Base-by-base conservation (phyloP, 2,329 filamentous ascomycete species). In the Penicillium sp. region DNA sequence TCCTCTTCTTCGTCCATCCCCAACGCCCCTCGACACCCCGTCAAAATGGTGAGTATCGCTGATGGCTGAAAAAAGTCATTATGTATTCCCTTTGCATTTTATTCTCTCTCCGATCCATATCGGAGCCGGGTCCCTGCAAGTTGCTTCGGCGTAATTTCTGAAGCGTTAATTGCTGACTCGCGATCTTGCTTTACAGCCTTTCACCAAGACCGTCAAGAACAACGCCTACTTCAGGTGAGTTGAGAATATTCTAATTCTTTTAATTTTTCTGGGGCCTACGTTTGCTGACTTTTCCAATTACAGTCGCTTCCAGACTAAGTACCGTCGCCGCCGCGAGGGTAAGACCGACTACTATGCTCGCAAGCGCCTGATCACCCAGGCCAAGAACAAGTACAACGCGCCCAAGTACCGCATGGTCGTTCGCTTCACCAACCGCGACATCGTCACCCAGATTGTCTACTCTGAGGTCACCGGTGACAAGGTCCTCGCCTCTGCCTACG, bases 101-200 rank as follows among this genome's bases (percentile, higher is more conserved):
- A 49, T 44, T 52, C 58, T 55, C 53, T 54, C 52, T 62, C 60
- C 58, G 53, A 58, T 51, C 49, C 46, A n/a, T 34, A 57, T 47
- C 56, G 60, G 60, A 62, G 58, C 65, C 71, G 88, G 89, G 89
- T 94, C 90, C 82, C 82, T 85, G 91, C 93, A 97, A 97, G 90
- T 91, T 96, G 91, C 91, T 97, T 97, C 93, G 92, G 90, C 89
- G 66, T 59, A 79, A 79, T 78, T 68, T 80, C 92, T 97, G 92
- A 97, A 97, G 92, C 91, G 92, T 86, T 86, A 96, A 96, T 96
- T 97, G 93, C 93, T 97, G 92, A 97, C 91, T 96, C 90, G 87
- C 79, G 83, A 82, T 79, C 79, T 77, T 72, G 75, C 67, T 61
- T 51, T 66, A 67, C 68, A 96, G 91, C 76, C 85, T 80, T 93